Percentiles rank a stretch among this genome's conserved stretches.
phyloP scores from a whole-genome alignment of 306 rosid species.

The Cucumis melo region DNA sequence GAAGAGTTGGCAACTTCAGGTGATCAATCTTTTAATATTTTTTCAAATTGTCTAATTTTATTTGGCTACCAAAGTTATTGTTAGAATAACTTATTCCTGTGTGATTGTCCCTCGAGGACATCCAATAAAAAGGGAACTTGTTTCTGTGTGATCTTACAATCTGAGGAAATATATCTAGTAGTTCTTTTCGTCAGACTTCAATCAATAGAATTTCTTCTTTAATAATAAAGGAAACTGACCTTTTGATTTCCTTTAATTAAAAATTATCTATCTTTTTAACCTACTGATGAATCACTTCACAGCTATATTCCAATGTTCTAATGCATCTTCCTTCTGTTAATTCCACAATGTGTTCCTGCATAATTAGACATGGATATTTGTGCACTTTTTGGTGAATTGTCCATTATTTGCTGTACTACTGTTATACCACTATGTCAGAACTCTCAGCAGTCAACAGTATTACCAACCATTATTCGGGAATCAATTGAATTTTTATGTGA shows the following conservation, averaged over 20 bases:
- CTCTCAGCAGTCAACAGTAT: background rate
- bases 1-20: constrained; percentile 93
- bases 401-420: background rate
- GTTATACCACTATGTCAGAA: background rate
- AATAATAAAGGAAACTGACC: background rate
- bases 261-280: background rate
- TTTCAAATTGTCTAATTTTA: background rate
- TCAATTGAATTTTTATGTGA: background rate
- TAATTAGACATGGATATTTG: background rate
- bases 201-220: background rate
- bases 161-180: background rate
- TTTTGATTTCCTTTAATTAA: background rate
- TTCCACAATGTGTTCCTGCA: background rate
- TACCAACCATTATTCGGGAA: background rate
- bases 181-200: background rate
- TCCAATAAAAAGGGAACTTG: background rate
- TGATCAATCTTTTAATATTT: constrained; percentile 10
- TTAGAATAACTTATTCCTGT: background rate
- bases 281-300: background rate
- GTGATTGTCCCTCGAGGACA: background rate
- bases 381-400: background rate
- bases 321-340: background rate
- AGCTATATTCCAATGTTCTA: background rate
- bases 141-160: background rate
- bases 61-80: background rate